Conservation (phyloP, 2,329 filamentous ascomycete genomes). For the Cordyceps pruinosa region DNA sequence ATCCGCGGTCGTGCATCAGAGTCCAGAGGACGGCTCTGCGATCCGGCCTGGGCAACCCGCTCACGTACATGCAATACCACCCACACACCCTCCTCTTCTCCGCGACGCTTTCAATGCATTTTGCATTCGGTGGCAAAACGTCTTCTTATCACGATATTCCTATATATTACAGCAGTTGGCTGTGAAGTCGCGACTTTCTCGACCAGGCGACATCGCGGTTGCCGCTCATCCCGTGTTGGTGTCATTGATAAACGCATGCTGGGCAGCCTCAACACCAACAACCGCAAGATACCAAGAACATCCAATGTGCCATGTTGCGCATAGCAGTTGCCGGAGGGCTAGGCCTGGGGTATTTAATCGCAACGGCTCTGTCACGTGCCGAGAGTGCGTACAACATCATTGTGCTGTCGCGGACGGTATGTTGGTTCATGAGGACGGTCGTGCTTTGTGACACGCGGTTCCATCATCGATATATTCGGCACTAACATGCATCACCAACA, state of each 20-base stretch:
- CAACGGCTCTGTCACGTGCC: conserved; percentile 49
- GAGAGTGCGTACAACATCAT: conserved; percentile 59
- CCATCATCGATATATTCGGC: no score
- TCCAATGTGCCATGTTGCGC: conserved; percentile 35
- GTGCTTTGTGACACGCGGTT: neutral
- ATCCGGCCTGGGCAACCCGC: neutral
- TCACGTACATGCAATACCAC: neutral
- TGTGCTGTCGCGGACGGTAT: conserved; percentile 60
- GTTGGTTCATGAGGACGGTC: conserved; percentile 17
- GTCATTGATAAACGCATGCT: conserved; percentile 3
- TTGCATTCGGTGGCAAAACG: neutral
- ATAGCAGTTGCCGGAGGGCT: conserved; percentile 42
- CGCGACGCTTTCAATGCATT: neutral
- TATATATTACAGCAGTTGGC: no score
- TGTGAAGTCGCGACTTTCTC: neutral
- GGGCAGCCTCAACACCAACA: neutral
- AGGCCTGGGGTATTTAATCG: conserved; percentile 38
- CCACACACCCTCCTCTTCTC: neutral
- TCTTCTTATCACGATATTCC: neutral
- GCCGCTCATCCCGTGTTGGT: neutral
- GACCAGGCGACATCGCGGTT: neutral
- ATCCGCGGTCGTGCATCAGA: neutral
- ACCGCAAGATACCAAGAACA: conserved; percentile 6
- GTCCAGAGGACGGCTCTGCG: neutral
- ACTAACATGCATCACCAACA: neutral